These are phyloP conservation scores for Hymenoscyphus linearis DNA, from an alignment of 2,329 filamentous ascomycete genomes.

Conservation along the genomic window DNA sequence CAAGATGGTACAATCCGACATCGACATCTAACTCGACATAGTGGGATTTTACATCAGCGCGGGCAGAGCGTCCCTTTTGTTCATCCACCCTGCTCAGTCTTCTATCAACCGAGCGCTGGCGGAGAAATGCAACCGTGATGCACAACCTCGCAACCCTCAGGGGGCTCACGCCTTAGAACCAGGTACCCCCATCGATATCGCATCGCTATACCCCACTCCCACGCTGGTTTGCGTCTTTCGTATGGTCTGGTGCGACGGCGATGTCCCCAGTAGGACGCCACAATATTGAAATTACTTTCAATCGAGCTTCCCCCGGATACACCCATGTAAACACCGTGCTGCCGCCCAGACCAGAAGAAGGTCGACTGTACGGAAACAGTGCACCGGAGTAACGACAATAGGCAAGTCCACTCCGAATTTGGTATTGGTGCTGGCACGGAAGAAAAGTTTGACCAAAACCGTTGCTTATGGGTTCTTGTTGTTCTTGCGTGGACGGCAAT, in stretches of 20 bases:
- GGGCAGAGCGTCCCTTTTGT: not conserved
- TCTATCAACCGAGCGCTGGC: not conserved
- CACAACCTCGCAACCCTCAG: not conserved
- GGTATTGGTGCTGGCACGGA: no score
- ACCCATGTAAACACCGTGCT: not conserved
- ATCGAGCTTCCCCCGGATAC: not conserved
- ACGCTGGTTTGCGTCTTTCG: no score
- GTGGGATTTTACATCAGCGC: not conserved
- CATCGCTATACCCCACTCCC: not conserved
- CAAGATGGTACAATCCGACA: not conserved
- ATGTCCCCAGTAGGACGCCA: not conserved
- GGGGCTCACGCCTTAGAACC: not conserved
- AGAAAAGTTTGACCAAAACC: no score
- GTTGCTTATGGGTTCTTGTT: no score
- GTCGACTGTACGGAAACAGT: not conserved
- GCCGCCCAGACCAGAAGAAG: not conserved
- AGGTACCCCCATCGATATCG: not conserved
- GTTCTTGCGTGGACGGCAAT: no score
- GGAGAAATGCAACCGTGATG: not conserved
- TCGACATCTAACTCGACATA: no score
- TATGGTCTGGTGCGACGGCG: not conserved
- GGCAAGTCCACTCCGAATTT: not conserved
- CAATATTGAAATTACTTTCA: constrained; percentile 1
- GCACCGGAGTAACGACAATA: not conserved
- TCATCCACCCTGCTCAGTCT: not conserved